Evolutionary conservation across 2,329 filamentous ascomycete genomes (phyloP).

Genomic region (Curvularia spicifera): DNA sequence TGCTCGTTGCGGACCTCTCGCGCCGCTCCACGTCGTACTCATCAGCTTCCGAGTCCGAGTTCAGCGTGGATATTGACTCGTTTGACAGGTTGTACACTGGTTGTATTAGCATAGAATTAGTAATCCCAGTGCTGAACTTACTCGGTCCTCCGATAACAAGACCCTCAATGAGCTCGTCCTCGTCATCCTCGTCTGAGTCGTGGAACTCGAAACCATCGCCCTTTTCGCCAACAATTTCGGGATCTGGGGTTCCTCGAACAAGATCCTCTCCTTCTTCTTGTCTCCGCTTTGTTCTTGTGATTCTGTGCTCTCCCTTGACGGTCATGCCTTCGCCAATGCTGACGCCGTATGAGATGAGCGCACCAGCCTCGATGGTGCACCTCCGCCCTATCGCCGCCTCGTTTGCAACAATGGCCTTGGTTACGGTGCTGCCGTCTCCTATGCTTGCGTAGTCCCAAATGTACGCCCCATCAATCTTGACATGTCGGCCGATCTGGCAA

Average conservation of each 20-base stretch:
- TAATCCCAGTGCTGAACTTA: constrained; percentile 25
- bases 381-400: constrained; percentile 73
- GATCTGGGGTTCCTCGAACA: constrained; percentile 51
- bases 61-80: constrained; percentile 69
- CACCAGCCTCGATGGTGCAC: constrained; percentile 72
- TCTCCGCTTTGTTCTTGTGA: constrained; percentile 56
- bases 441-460: constrained; percentile 87
- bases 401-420: constrained; percentile 77
- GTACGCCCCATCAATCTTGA: constrained; percentile 77
- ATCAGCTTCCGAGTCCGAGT: constrained; percentile 58
- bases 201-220: constrained; percentile 67
- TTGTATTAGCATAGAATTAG: constrained; percentile 21
- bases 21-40: constrained; percentile 54
- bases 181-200: constrained; percentile 66
- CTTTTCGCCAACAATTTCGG: constrained; percentile 61
- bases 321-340: constrained; percentile 68
- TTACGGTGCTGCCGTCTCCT: constrained; percentile 74
- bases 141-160: constrained; percentile 46
- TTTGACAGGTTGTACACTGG: constrained; percentile 60
- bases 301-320: constrained; percentile 51
- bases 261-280: constrained; percentile 53
- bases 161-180: constrained; percentile 60
- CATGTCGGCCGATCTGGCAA: constrained; percentile 86
- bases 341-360: constrained; percentile 80
- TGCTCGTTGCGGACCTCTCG: constrained; percentile 68